Base-by-base conservation (phyloP, 768 basidiomycete species). In the Daedaleopsis sinensis region DNA sequence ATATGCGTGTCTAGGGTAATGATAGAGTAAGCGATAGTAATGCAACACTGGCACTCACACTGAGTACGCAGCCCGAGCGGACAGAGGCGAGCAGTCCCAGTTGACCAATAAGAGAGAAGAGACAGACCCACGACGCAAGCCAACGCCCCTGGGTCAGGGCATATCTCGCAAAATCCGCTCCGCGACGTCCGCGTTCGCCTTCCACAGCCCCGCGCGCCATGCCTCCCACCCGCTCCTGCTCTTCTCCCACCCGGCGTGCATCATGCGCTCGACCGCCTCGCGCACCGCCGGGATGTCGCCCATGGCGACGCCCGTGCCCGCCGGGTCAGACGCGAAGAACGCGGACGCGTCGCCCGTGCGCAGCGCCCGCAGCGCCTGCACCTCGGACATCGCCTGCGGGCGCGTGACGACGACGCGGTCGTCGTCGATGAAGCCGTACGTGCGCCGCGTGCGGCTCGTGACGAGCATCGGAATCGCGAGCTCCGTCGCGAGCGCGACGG, bases 361-460 rank as follows among this genome's bases (percentile, higher is more conserved):
- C 19, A 81, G 70, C 8, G 75, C 73, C 55, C 73, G 73, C 55
- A 80, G 44, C 1, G 76, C 77, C 15, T 70, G 71, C 16, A 80
- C 70, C 61, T 80, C 79, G 10, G 74, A 70, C 68, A 81, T 72
- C 15, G 73, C 78, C 0, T 76, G 68, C 18, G 79, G 79, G 5
- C 78, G 73, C 10, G 74, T 76, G 53, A 80, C 71, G 7, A 74
- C 72, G 1, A 73, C 73, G 16, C 75, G 61, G 43, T 73, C 68
- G 59, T 78, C 74, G 59, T 76, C 71, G 48, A 74, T 74, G 59
- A 79, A 78, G 5, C 68, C 70, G 60, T 81, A 80, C 23, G 76
- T 67, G 42, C 69, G 65, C 21, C 74, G 73, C 42, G 75, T 77
- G 58, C 77, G 79, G 18, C 71, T 67, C 2, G 78, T 81, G 35